Evolutionary conservation across 805 yeast species (phyloP).

Genomic region (Debaryomyces hansenii): DNA sequence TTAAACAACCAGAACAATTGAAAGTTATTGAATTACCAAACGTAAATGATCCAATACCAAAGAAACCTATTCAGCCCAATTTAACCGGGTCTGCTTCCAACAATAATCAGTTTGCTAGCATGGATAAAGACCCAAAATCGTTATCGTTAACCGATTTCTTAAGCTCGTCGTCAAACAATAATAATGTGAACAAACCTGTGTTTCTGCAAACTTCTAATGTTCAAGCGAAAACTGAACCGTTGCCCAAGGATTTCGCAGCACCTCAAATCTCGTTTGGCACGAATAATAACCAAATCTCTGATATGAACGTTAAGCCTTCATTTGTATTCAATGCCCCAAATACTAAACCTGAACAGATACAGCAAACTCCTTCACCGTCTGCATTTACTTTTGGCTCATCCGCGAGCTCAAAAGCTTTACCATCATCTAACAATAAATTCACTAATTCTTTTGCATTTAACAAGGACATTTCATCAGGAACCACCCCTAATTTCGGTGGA

Average conservation of each 20-base stretch:
- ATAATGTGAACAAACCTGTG: neutral
- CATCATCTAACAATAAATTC: neutral
- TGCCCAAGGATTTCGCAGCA: neutral
- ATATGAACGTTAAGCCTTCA: neutral
- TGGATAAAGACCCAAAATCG: neutral
- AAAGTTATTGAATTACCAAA: constrained; percentile 1
- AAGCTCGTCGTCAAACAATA: neutral
- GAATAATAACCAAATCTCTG: neutral
- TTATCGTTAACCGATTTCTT: constrained; percentile 2
- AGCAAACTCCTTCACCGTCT: neutral
- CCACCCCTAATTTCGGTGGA: neutral
- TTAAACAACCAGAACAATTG: constrained; percentile 9
- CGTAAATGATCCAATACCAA: neutral
- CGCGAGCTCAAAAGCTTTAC: neutral
- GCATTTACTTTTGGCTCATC: neutral
- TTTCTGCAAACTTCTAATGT: neutral
- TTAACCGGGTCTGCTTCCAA: neutral
- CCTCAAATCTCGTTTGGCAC: neutral
- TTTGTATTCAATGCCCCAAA: neutral
- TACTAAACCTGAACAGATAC: neutral
- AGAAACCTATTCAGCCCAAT: neutral
- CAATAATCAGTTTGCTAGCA: neutral
- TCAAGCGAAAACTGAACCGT: neutral
- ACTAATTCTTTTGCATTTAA: neutral
- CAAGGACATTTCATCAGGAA: neutral